These are phyloP conservation scores for Tulasnella calospora DNA, from an alignment of 768 basidiomycete species.

Conservation along the genomic window DNA sequence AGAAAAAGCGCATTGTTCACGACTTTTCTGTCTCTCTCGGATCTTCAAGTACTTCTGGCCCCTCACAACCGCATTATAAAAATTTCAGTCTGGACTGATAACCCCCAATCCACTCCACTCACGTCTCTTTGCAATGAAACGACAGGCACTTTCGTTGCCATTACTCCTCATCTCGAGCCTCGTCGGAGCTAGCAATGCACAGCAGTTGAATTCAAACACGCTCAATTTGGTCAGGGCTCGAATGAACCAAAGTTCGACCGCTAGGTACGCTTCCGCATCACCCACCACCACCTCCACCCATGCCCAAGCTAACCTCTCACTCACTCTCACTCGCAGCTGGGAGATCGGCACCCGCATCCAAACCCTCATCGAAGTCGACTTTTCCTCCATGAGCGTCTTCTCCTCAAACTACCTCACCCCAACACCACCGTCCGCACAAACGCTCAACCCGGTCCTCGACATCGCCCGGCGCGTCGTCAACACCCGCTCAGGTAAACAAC, in stretches of 20 bases:
- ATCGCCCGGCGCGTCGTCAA: conserved; percentile 26
- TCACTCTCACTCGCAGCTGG: conserved; percentile 30
- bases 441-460: conserved; percentile 28
- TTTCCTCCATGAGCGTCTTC: conserved; percentile 33
- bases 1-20: neutral
- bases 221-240: neutral
- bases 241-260: conserved; percentile 20
- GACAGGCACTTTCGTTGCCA: neutral
- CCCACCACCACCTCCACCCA: neutral
- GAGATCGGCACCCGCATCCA: conserved; percentile 30
- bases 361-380: conserved; percentile 31
- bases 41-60: too few species aligned
- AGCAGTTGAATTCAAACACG: neutral
- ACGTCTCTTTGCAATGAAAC: neutral
- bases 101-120: neutral
- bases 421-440: conserved; percentile 18
- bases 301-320: neutral
- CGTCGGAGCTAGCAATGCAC: neutral
- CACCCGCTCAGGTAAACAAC: conserved; percentile 26
- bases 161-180: neutral
- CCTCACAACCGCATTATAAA: too few species aligned
- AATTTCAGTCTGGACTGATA: neutral
- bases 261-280: neutral
- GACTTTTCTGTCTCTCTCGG: neutral
- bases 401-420: conserved; percentile 21